Evolutionary conservation across 2,329 filamentous ascomycete species (phyloP), one percentile per base, ranked within the genome.

Genomic region (Allantophomopsis cytisporea): DNA sequence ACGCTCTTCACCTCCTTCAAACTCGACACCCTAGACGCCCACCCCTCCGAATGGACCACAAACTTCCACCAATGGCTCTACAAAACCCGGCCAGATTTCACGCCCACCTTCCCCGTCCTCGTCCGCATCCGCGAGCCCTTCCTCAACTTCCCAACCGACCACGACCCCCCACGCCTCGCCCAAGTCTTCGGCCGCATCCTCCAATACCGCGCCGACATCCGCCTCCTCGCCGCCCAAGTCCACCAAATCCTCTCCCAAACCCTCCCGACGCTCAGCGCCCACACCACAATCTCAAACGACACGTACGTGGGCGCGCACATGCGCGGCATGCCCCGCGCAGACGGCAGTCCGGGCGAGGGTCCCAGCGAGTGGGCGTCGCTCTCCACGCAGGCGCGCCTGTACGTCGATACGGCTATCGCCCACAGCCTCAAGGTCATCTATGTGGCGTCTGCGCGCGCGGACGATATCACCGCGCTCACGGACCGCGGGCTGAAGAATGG

Each of bases 301-400:
- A 53, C 50, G 5, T 64, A 59, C 41, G 56, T 59, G 33, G 61
- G 60, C 16, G 61, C 55, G 1, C 57, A 63, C 43, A 42, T 65
- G 23, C 51, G 57, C 16, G 59, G 56, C 2, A 57, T 54, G 13
- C 41, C 40, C 4, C 59, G 62, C 37, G 59, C 60, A 1, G 11
- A 28, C 23, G 23, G 3, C 3, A 28, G 23, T 8, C 5, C 7
- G 8, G 11, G 7, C 7, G 8, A 28, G 23, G 41, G 40, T 16
- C 47, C 45, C 10, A 54, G 51, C 13, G 52, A 53, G 20, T 62
- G 56, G 55, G 46, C 55, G 4, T 54, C 54, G 30, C 58, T 58
- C 47, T 49, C 51, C 0, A 47, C 50, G 1, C 60, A 63, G 40
- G 54, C 54, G 1, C 46, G 52, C 4, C 50, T 52, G 8, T 60